Percentiles rank a stretch among this genome's conserved stretches.
Evolutionary conservation across 192 early-diverging fungal genomes (phyloP).

Genomic region (Phlyctochytrium planicorne): DNA sequence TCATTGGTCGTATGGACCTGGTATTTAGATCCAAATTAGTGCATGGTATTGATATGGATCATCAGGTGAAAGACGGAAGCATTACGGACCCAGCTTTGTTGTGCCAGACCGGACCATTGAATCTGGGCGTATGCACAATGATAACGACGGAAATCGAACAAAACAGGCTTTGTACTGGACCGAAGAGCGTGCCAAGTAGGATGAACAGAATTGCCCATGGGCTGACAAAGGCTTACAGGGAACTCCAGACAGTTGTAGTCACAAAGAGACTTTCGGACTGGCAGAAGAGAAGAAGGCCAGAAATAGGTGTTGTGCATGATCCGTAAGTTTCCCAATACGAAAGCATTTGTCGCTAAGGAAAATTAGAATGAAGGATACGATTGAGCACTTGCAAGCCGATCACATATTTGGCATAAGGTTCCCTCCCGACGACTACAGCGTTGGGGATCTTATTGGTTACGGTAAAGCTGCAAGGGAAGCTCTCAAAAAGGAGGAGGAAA

Average conservation of each 20-base stretch:
- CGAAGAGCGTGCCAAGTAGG: conserved; percentile 24
- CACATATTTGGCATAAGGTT: conserved; percentile 36
- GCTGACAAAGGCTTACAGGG: conserved; percentile 10
- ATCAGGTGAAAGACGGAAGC: conserved; percentile 17
- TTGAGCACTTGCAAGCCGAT: conserved; percentile 31
- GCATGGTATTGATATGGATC: no score
- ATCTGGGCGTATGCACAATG: conserved; percentile 15
- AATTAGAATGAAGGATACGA: conserved; percentile 36
- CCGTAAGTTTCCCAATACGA: conserved; percentile 25
- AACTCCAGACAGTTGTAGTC: conserved; percentile 24
- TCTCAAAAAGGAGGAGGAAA: conserved; percentile 9
- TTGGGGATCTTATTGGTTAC: conserved; percentile 35
- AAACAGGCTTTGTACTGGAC: conserved; percentile 34
- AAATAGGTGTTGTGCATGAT: conserved; percentile 37
- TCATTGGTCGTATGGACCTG: conserved; percentile 40
- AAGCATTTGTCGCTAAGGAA: background rate
- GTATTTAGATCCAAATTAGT: no score
- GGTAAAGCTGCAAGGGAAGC: conserved; percentile 1
- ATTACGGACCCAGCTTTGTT: conserved; percentile 22
- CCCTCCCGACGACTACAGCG: conserved; percentile 31
- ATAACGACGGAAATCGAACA: conserved; percentile 33
- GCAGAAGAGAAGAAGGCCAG: conserved; percentile 24
- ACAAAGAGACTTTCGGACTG: conserved; percentile 30
- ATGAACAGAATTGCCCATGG: background rate
- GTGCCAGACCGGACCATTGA: conserved; percentile 22